A percentile compares a stretch with the other conserved stretches of the same genome.
phyloP scores from a whole-genome alignment of 345 rosid genomes.

The Brassica napus region DNA sequence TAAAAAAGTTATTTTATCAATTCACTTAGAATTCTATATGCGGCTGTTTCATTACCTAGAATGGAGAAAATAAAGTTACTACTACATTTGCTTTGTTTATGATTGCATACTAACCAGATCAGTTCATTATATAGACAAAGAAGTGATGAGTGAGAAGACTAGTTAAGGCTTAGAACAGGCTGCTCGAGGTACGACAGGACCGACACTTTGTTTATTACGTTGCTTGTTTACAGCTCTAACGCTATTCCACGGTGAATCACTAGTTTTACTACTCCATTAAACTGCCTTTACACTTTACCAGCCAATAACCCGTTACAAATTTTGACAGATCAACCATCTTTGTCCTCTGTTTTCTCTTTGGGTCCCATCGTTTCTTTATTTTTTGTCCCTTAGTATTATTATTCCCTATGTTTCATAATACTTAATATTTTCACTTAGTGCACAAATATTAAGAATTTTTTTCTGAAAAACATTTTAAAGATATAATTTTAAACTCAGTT shows the following conservation, averaged over 20 bases:
- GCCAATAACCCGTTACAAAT: slow-evolving; percentile 8
- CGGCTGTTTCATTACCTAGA: slow-evolving; percentile 1
- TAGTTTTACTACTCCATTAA: slow-evolving; percentile 12
- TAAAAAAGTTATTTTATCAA: background rate
- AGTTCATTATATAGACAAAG: background rate
- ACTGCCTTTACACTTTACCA: slow-evolving; percentile 1
- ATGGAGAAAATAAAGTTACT: background rate
- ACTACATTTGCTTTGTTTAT: background rate
- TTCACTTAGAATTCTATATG: background rate
- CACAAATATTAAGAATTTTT: too few relatives aligned
- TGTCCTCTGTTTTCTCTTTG: slow-evolving; percentile 6
- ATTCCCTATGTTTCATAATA: background rate
- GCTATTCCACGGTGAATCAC: slow-evolving; percentile 5
- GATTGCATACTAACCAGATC: background rate
- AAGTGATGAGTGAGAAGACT: slow-evolving; percentile 14
- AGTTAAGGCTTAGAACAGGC: slow-evolving; percentile 26
- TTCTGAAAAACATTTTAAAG: too few relatives aligned
- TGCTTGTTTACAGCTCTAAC: slow-evolving; percentile 2
- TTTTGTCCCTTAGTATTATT: background rate
- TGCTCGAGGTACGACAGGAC: slow-evolving; percentile 40
- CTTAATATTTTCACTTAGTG: too few relatives aligned
- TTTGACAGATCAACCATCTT: slow-evolving; percentile 25
- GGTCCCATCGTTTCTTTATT: slow-evolving; percentile 22
- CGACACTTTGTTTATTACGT: slow-evolving; percentile 24
- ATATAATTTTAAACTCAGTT: too few relatives aligned